Conservation (phyloP, 768 basidiomycete genomes). For the Mycena crocata region DNA sequence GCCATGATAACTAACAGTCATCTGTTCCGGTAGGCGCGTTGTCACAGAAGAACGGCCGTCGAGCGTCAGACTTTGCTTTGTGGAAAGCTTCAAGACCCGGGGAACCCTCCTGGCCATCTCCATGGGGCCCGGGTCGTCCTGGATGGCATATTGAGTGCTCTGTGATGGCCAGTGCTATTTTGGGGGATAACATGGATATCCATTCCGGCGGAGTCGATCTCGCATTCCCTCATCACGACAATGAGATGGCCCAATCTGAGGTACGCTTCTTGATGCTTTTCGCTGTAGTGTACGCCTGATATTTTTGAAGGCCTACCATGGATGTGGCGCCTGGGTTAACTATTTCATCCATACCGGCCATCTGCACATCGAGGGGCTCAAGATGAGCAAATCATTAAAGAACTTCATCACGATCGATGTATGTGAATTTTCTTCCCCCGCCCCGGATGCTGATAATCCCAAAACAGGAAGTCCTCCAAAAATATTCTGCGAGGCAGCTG, state of each 20-base stretch:
- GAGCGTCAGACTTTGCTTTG: conserved; percentile 95
- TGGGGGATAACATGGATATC: conserved; percentile 95
- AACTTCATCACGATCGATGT: conserved; percentile 98
- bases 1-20: conserved; percentile 35
- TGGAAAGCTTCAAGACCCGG: conserved; percentile 98
- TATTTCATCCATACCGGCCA: conserved; percentile 99
- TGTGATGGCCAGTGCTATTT: conserved; percentile 94
- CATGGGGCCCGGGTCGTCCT: conserved; percentile 96
- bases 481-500: conserved; percentile 87
- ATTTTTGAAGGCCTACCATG: conserved; percentile 84
- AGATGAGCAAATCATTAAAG: conserved; percentile 99
- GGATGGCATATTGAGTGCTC: conserved; percentile 99
- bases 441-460: conserved; percentile 16
- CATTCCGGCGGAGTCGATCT: conserved; percentile 98
- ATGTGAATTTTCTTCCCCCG: conserved; percentile 39
- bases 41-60: conserved; percentile 68
- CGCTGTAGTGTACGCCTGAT: conserved; percentile 23
- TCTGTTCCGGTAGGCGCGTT: conserved; percentile 60
- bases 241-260: conserved; percentile 98
- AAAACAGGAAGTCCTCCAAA: conserved; percentile 83
- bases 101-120: conserved; percentile 95
- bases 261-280: conserved; percentile 50
- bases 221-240: conserved; percentile 99
- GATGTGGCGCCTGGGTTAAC: conserved; percentile 94
- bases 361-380: conserved; percentile 96